Base-by-base conservation (phyloP, 768 basidiomycete genomes). In the Krasilnikovozyma curviuscula region DNA sequence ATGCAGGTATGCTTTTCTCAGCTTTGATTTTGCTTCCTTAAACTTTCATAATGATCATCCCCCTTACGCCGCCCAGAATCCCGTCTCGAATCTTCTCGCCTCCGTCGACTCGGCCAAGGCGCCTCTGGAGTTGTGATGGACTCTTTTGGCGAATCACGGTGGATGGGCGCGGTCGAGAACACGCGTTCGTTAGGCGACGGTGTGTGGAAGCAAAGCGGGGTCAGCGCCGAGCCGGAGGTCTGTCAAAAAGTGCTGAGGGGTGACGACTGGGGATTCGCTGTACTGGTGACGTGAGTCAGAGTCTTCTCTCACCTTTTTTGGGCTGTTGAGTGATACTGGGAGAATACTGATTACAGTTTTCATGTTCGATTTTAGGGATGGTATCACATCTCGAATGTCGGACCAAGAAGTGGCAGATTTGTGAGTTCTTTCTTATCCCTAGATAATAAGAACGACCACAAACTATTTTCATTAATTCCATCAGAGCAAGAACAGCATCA, bases 401-500 rank as follows among this genome's bases (percentile, higher is more conserved):
- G 88, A 97, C 61, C 81, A 83, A 53, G 93, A 98, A 66, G 79
- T 98, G 52, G 76, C 83, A 28, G 93, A 97, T 63, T 75, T 98
- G 32, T 33, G 41, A 19, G n/a, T 37, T 16, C 10, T 40, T 14
- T 2, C 12, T 14, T 10, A 31, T 46, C 30, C 14, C 27, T 2
- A 1, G 13, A 18, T 13, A 34, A 13, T 18, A 18, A 34, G 33
- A 34, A 34, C 18, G 33, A 34, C 33, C 33, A 18, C 18, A 13
- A 13, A 18, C n/a, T 34, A 34, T 34, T 13, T 18, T 34, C 13
- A 34, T 18, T 34, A 13, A 40, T 13, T n/a, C 24, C 16, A 16
- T 40, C 16, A 12, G 16, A 21, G 7, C 21, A 27, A 18, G 23
- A 6, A 51, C 39, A 0, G 27, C 50, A 13, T 19, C 48, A 23